Conservation (phyloP, 495 filamentous ascomycete species). For the Symbiotaphrina buchneri region DNA sequence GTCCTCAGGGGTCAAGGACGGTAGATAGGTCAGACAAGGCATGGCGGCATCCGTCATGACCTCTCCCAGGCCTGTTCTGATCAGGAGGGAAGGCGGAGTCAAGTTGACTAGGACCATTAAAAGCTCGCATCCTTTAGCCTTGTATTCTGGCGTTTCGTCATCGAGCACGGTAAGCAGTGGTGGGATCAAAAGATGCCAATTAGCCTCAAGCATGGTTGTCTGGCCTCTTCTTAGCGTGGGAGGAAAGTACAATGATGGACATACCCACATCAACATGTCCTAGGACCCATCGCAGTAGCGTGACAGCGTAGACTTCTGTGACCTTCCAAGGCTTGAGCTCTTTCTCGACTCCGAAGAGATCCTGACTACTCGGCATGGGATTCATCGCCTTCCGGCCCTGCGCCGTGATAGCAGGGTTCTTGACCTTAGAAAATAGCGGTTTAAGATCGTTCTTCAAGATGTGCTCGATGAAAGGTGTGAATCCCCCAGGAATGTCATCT, state of each 20-base stretch:
- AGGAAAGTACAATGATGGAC: conserved; percentile 4
- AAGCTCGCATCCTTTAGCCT: conserved; percentile 35
- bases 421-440: conserved; percentile 48
- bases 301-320: conserved; percentile 30
- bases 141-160: conserved; percentile 30
- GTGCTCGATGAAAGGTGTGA: conserved; percentile 31
- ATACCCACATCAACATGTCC: conserved; percentile 19
- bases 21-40: conserved; percentile 51
- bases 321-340: conserved; percentile 54
- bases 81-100: conserved; percentile 29
- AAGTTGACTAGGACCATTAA: conserved; percentile 30
- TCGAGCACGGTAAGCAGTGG: conserved; percentile 64
- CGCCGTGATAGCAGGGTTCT: conserved; percentile 34
- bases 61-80: conserved; percentile 47
- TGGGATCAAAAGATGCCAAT: conserved; percentile 71
- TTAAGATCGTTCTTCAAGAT: conserved; percentile 30
- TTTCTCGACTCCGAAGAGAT: conserved; percentile 22
- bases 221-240: not conserved
- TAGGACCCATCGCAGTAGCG: conserved; percentile 45
- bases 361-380: conserved; percentile 18
- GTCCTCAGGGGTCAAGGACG: conserved; percentile 50
- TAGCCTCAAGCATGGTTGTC: conserved; percentile 16
- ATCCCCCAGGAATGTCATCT: too few species aligned
- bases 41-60: conserved; percentile 64
- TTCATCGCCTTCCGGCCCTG: conserved; percentile 36